Evolutionary conservation across 75 land plant genomes (phyloP).

Genomic region (Picea sitchensis): DNA sequence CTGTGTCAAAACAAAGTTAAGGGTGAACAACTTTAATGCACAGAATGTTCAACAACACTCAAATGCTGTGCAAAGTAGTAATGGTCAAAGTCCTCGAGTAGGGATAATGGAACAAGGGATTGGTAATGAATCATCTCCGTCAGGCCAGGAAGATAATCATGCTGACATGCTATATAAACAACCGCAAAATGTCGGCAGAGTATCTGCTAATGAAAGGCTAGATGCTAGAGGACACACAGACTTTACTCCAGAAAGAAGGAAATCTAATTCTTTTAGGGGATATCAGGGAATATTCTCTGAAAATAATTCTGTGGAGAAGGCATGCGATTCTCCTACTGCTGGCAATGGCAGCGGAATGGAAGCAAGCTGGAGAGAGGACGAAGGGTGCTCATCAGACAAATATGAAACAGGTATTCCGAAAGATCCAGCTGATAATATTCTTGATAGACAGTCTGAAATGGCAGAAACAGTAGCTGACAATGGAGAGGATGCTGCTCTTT

Average conservation of each 20-base stretch:
- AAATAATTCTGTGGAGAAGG: not conserved
- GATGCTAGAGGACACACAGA: not conserved
- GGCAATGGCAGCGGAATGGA: constrained; percentile 12
- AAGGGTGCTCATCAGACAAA: constrained; percentile 10
- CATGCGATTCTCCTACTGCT: not conserved
- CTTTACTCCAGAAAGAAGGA: not conserved
- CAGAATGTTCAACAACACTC: not conserved
- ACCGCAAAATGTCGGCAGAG: not conserved
- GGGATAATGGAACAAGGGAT: not conserved
- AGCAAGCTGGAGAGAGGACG: constrained; percentile 1
- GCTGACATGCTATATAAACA: not conserved
- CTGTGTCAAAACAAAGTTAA: not conserved
- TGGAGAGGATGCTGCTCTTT: not conserved
- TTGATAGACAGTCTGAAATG: not conserved
- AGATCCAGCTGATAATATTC: not conserved
- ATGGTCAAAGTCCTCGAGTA: not conserved
- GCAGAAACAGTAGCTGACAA: constrained; percentile 3
- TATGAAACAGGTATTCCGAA: not conserved
- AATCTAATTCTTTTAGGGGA: not conserved
- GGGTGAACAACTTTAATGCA: not conserved
- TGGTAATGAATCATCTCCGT: not conserved
- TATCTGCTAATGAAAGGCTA: not conserved
- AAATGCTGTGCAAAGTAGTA: not conserved
- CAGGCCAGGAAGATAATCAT: constrained; percentile 3
- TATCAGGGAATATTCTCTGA: not conserved